These are phyloP conservation scores for Penicillium goetzii DNA, from an alignment of 495 filamentous ascomycete genomes.

Conservation along the genomic window DNA sequence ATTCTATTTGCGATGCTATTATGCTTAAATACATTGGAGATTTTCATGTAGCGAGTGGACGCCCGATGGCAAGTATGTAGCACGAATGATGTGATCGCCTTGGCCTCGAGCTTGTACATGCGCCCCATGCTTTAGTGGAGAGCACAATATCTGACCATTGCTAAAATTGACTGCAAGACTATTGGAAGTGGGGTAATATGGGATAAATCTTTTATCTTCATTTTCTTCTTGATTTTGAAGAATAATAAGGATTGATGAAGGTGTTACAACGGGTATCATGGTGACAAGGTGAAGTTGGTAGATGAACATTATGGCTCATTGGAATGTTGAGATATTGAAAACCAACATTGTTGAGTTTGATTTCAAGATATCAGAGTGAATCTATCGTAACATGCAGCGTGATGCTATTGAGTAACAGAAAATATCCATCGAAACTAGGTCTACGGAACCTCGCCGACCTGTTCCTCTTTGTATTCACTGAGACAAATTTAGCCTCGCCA, in stretches of 20 bases:
- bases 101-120: conserved; percentile 5
- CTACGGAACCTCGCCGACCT: background rate
- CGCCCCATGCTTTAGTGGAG: background rate
- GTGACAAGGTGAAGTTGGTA: too few species aligned
- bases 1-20: background rate
- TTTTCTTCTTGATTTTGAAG: too few species aligned
- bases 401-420: background rate
- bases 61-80: conserved; percentile 18
- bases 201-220: too few species aligned
- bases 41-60: background rate
- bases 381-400: background rate
- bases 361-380: too few species aligned
- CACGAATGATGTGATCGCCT: conserved; percentile 20
- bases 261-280: too few species aligned
- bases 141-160: background rate
- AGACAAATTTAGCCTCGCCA: background rate
- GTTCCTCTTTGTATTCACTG: background rate
- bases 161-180: background rate
- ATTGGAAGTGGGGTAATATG: background rate
- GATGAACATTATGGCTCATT: background rate
- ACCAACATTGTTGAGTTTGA: too few species aligned
- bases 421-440: background rate
- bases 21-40: conserved; percentile 5
- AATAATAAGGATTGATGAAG: too few species aligned
- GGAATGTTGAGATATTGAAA: background rate